Conservation (phyloP, 2,329 filamentous ascomycete species). For the Arthrobotrys musiformis region DNA sequence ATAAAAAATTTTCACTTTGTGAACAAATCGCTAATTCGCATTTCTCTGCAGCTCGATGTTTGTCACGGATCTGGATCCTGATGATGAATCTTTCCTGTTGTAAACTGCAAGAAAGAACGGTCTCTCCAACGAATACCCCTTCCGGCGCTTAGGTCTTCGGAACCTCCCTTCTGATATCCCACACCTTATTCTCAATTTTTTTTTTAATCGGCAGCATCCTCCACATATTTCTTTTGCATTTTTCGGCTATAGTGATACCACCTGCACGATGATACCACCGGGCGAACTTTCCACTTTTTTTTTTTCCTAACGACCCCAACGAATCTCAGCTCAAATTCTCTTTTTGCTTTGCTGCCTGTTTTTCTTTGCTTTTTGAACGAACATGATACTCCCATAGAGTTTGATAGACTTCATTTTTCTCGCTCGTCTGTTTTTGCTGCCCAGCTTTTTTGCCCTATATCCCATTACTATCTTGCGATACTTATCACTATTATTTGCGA, state of each 20-base stretch:
- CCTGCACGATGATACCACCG: constrained; percentile 55
- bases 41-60: constrained; percentile 43
- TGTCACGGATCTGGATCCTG: constrained; percentile 55
- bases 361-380: constrained; percentile 49
- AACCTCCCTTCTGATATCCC: constrained; percentile 32
- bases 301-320: constrained; percentile 50
- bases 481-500: constrained; percentile 9
- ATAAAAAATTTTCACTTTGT: constrained; percentile 32
- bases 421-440: constrained; percentile 6
- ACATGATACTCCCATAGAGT: constrained; percentile 51
- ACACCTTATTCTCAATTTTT: constrained; percentile 38
- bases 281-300: constrained; percentile 38
- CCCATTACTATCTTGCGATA: constrained; percentile 2
- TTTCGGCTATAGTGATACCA: constrained; percentile 56
- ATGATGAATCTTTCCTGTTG: constrained; percentile 53
- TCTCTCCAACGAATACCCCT: constrained; percentile 40
- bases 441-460: constrained; percentile 13
- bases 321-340: constrained; percentile 50
- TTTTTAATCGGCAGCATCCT: constrained; percentile 36
- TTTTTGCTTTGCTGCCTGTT: constrained; percentile 23
- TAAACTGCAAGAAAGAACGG: constrained; percentile 23
- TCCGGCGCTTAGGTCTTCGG: constrained; percentile 54
- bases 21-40: constrained; percentile 31
- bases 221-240: constrained; percentile 36
- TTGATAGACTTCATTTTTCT: constrained; percentile 37